Percentiles rank a stretch among this genome's conserved stretches.
Evolutionary conservation across 2,329 filamentous ascomycete genomes (phyloP).

Genomic region (Pseudogymnoascus sp.): DNA sequence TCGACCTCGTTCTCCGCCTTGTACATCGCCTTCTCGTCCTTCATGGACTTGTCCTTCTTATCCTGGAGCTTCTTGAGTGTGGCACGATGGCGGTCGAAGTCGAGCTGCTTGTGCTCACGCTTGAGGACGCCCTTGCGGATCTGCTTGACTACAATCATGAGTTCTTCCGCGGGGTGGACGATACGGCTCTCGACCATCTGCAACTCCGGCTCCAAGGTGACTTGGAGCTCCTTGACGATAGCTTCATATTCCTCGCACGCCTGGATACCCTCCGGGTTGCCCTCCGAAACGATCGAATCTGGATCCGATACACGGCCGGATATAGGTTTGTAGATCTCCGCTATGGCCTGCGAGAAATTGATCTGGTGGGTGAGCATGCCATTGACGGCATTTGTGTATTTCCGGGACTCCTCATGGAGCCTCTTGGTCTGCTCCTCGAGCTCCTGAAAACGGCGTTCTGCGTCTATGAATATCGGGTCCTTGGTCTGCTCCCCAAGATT

Average conservation of each 20-base stretch:
- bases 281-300: constrained; percentile 69
- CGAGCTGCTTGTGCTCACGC: constrained; percentile 94
- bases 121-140: constrained; percentile 84
- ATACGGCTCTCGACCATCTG: constrained; percentile 95
- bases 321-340: constrained; percentile 96
- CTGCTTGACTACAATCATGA: constrained; percentile 89
- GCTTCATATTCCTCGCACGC: constrained; percentile 95
- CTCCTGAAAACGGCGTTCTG: constrained; percentile 88
- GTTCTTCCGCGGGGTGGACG: constrained; percentile 85
- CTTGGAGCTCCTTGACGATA: constrained; percentile 83
- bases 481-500: constrained; percentile 95
- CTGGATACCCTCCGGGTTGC: constrained; percentile 84
- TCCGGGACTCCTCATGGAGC: constrained; percentile 91
- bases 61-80: constrained; percentile 90
- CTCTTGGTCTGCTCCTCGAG: constrained; percentile 94
- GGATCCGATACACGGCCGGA: constrained; percentile 93
- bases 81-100: constrained; percentile 81
- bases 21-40: constrained; percentile 96
- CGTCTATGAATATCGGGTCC: constrained; percentile 88
- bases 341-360: constrained; percentile 92
- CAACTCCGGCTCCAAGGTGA: constrained; percentile 79
- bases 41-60: constrained; percentile 91
- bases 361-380: constrained; percentile 97
- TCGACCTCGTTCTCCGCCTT: constrained; percentile 90
- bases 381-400: constrained; percentile 97